phyloP scores from a whole-genome alignment of 306 rosid species.

The Prunus salicina region DNA sequence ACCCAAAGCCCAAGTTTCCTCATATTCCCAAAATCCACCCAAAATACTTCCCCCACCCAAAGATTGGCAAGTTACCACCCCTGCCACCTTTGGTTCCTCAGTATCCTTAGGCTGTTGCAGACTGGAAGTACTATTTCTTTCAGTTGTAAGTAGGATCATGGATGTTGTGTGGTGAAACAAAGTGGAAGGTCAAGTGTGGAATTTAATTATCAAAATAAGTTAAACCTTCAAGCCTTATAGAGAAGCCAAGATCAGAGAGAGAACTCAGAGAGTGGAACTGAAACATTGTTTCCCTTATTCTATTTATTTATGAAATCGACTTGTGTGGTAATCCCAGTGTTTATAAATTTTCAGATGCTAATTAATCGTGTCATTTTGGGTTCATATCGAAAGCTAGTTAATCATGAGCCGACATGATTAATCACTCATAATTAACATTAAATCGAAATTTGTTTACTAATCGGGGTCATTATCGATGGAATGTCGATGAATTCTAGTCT shows the following conservation, averaged over 20 bases:
- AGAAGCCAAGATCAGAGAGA: not conserved
- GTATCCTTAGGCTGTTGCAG: constrained; percentile 29
- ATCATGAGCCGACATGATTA: not conserved
- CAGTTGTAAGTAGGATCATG: not conserved
- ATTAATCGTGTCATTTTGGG: not conserved
- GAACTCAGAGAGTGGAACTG: not conserved
- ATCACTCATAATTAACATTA: too few relatives aligned
- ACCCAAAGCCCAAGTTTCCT: constrained; percentile 12
- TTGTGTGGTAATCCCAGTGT: not conserved
- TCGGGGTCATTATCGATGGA: too few relatives aligned
- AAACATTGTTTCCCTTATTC: not conserved
- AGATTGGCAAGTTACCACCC: constrained; percentile 40
- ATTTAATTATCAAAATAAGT: not conserved
- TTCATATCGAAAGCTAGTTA: not conserved
- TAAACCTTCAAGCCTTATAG: not conserved
- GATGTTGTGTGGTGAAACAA: not conserved
- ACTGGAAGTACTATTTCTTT: not conserved
- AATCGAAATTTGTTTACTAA: too few relatives aligned
- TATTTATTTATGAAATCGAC: not conserved
- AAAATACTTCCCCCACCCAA: constrained; percentile 48
- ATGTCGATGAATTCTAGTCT: too few relatives aligned
- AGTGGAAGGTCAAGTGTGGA: too few relatives aligned
- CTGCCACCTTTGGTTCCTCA: constrained; percentile 29
- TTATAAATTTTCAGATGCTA: not conserved
- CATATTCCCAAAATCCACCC: constrained; percentile 30